A percentile compares a stretch with the other conserved stretches of the same genome.
Conservation (phyloP, 73 alveolate species). For the Paramecium caudatum region DNA sequence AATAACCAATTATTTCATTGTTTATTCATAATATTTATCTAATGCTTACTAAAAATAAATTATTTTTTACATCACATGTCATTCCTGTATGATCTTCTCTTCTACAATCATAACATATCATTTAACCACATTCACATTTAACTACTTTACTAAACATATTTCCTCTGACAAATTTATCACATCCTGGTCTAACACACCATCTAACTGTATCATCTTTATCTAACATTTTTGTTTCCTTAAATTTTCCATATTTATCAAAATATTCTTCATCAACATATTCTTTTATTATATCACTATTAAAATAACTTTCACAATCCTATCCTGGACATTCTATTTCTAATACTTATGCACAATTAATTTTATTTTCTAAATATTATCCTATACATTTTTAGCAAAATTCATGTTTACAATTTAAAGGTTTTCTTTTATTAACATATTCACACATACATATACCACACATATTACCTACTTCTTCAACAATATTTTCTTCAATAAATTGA, state of each 20-base stretch:
- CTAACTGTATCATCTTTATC: slow-evolving; percentile 50
- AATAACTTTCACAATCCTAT: not conserved
- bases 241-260: slow-evolving; percentile 41
- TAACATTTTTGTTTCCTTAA: not conserved
- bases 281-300: slow-evolving; percentile 20
- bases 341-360: not conserved
- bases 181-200: slow-evolving; percentile 64
- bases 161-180: slow-evolving; percentile 1
- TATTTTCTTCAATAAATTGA: not conserved
- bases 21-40: slow-evolving; percentile 48
- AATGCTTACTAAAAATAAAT: slow-evolving; percentile 9
- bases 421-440: not conserved
- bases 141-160: slow-evolving; percentile 14
- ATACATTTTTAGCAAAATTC: slow-evolving; percentile 15
- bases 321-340: slow-evolving; percentile 46
- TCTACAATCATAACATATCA: slow-evolving; percentile 37
- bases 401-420: slow-evolving; percentile 3
- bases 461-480: not conserved
- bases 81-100: slow-evolving; percentile 49
- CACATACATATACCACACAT: slow-evolving; percentile 47
- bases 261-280: not conserved
- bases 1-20: not conserved
- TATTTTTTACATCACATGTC: slow-evolving; percentile 49
- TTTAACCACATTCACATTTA: slow-evolving; percentile 61
- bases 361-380: not conserved